Evolutionary conservation across 164 flowering plant species (phyloP).

Genomic region (Vitis cinerea): DNA sequence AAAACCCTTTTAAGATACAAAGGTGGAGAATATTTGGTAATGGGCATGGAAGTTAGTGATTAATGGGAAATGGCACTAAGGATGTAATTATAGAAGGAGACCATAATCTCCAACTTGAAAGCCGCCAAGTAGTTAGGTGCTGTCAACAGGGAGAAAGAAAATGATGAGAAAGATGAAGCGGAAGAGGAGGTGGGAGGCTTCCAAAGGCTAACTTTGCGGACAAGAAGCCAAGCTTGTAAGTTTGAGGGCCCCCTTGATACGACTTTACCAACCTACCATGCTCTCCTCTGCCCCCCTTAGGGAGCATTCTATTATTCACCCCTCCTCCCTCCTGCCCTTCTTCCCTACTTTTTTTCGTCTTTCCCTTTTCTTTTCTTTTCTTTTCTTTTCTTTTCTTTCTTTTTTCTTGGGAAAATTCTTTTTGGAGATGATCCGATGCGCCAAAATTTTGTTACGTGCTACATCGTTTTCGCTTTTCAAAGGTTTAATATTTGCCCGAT

Average conservation of each 20-base stretch:
- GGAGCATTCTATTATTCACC: too few relatives aligned
- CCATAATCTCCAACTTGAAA: constrained; percentile 11
- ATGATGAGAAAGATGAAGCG: not conserved
- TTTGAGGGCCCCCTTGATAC: constrained; percentile 20
- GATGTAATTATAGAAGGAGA: not conserved
- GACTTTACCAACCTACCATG: constrained; percentile 1
- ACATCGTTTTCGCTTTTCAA: too few relatives aligned
- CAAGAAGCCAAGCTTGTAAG: constrained; percentile 26
- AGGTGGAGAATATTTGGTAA: not conserved
- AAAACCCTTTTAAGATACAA: too few relatives aligned
- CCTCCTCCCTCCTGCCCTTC: too few relatives aligned
- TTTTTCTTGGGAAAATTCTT: too few relatives aligned
- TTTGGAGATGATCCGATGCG: too few relatives aligned
- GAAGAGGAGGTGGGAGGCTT: constrained; percentile 6
- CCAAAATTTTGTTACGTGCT: too few relatives aligned
- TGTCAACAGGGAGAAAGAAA: not conserved
- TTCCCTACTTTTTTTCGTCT: too few relatives aligned
- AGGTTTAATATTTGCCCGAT: too few relatives aligned
- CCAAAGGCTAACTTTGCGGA: constrained; percentile 26
- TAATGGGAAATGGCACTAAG: not conserved
- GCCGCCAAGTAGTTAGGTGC: constrained; percentile 12
- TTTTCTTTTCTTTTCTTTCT: too few relatives aligned
- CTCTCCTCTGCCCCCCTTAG: too few relatives aligned
- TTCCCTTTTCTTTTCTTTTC: too few relatives aligned
- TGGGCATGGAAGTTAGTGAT: not conserved